Evolutionary conservation across 352 stramenopile genomes (phyloP), one percentile per base, ranked within the genome.

Genomic region (Globisporangium solare): DNA sequence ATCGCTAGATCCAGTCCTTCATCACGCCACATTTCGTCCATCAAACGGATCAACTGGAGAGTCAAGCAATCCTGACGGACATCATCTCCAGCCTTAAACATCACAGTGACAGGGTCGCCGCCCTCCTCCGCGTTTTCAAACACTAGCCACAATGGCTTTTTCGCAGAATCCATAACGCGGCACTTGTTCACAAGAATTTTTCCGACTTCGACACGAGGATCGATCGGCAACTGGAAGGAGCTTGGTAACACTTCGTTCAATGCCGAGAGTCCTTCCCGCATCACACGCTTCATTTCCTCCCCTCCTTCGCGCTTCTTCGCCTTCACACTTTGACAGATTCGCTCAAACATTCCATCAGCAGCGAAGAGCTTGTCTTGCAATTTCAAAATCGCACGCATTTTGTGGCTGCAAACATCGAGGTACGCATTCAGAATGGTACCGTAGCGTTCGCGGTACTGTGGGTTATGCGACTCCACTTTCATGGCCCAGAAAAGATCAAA

Each of bases 61-160:
- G 91, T 97, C 54, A 98, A 66, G 56, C 96, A 95, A 70, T 98
- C 94, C 65, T 98, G 94, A n/a, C 94, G 88, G 21, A 98, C 78
- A 59, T 98, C 94, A 54, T 98, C 94, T 22, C 94, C 94, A 17
- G 85, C 77, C 78, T 98, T 98, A 66, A 97, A 97, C 61, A 98
- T 96, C 6, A 97, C 82, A 1, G 77, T 85, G 10, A 95, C 77
- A 10, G 82, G 74, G 47, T 91, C 80, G 3, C 84, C 84, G 21
- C 83, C 75, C 60, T 95, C 79, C 63, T 84, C 83, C 6, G 75
- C 83, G 60, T 96, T 95, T 61, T 96, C 80, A 76, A 95, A 95
- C 47, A 92, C 79, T 10, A 96, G 63, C 84, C 79, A 95, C 37
- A 97, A 50, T 27, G 88, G 88, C 66, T 93, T 88, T 66, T 97